Evolutionary conservation across 2,329 filamentous ascomycete species (phyloP), one percentile per base, ranked within the genome.

Genomic region (Xylariaceae sp.): DNA sequence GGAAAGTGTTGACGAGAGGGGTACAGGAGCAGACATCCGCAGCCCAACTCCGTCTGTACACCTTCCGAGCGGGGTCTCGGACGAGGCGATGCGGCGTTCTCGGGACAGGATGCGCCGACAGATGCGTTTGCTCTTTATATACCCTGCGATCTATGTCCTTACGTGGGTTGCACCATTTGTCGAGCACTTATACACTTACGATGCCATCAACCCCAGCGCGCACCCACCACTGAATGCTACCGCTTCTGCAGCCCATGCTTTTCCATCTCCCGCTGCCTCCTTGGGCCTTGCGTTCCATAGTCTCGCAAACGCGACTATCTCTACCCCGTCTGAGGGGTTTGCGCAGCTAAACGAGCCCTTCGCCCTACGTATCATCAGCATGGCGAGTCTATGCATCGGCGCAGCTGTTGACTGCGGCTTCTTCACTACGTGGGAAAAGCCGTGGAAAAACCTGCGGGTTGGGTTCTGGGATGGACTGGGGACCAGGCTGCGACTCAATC

Each of bases 161-260:
- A 76, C 86, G 48, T 90, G 85, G 85, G 62, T 83, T 3, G 63
- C 85, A 6, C 85, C 85, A 0, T 85, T 88, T 50, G 63, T 81
- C 2, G 69, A 69, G 2, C 81, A 88, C 56, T 68, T 78, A 34
- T 61, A 80, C 34, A 70, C 69, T 37, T 84, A 80, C 60, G 67
- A 69, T 46, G 55, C 60, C 39, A 14, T 16, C 11, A 28, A 40
- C 30, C 30, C 31, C 8, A 8, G 15, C 11, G 14, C 32, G 7
- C 15, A 34, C 31, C 8, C 6, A 11, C 7, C 11, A 7, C 21
- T 7, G 21, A 24, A 24, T 11, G 21, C 21, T 6, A 24, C 21
- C 7, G 21, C 21, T 24, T 24, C 21, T 24, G 11, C 21, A 24
- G 11, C 11, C 11, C 11, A 24, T 11, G 11, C n/a, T n/a, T n/a